Evolutionary conservation across 176 grass and related monocot species (phyloP).

Genomic region (Chloris gayana): DNA sequence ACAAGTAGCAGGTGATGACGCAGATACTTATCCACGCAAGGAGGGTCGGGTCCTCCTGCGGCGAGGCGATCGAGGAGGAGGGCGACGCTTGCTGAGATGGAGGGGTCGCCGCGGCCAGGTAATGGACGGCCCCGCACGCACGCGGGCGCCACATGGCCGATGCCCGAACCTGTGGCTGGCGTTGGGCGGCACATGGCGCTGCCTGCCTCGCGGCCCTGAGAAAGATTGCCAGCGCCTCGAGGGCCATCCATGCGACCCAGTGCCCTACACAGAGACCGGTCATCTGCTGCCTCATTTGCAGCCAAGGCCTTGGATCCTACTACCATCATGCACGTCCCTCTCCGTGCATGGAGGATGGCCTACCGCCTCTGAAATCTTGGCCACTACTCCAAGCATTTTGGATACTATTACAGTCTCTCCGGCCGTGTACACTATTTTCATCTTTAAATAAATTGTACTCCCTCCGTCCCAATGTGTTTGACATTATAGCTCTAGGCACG

Average conservation of each 20-base stretch:
- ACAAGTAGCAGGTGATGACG: not conserved
- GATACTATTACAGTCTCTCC: too few relatives aligned
- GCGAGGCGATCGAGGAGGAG: not conserved
- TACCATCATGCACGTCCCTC: not conserved
- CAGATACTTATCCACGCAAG: not conserved
- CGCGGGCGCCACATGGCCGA: constrained; percentile 55
- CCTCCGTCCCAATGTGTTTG: too few relatives aligned
- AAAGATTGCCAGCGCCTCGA: constrained; percentile 27
- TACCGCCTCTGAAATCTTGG: too few relatives aligned
- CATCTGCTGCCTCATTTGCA: not conserved
- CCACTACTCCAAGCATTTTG: too few relatives aligned
- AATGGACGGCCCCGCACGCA: not conserved
- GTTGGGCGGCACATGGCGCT: constrained; percentile 44
- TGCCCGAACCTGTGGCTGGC: constrained; percentile 36
- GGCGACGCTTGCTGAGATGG: constrained; percentile 4
- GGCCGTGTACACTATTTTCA: too few relatives aligned
- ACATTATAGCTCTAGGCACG: too few relatives aligned
- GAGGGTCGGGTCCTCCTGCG: constrained; percentile 1
- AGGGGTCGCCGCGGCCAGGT: not conserved
- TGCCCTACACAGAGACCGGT: constrained; percentile 9
- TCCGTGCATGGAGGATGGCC: not conserved
- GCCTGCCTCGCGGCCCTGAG: constrained; percentile 1
- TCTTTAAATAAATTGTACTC: too few relatives aligned
- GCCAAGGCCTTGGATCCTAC: constrained; percentile 11
- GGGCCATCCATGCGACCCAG: constrained; percentile 25